A percentile compares a stretch with the other conserved stretches of the same genome.
Conservation (phyloP, 148 eudicot genomes). For the Cornus suecica region DNA sequence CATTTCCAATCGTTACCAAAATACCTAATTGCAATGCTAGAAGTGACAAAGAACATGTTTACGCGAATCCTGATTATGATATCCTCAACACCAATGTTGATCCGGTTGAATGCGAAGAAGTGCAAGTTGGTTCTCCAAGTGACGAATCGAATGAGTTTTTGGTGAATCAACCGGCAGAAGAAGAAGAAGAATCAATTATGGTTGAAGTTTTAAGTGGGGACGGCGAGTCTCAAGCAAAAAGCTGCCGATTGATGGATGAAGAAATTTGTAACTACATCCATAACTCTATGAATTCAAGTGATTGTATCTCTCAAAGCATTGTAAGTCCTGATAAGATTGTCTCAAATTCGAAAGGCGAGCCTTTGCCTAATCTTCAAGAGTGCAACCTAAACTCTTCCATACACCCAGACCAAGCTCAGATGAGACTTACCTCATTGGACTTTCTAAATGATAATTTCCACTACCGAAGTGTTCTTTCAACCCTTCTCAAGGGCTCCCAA, state of each 20-base stretch:
- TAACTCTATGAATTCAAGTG: slow-evolving; percentile 52
- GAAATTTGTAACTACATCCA: slow-evolving; percentile 30
- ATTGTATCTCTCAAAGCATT: slow-evolving; percentile 47
- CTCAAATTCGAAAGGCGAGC: slow-evolving; percentile 10
- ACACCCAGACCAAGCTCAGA: no score
- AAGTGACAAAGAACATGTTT: slow-evolving; percentile 4
- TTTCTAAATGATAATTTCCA: slow-evolving; percentile 34
- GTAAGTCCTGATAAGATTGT: slow-evolving; percentile 16
- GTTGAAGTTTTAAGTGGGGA: slow-evolving; percentile 27
- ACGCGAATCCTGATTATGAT: slow-evolving; percentile 14
- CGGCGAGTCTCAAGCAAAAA: slow-evolving; percentile 31
- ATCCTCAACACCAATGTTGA: slow-evolving; percentile 22
- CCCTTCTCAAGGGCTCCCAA: slow-evolving; percentile 49
- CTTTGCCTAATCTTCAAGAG: slow-evolving; percentile 18
- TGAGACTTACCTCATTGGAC: slow-evolving; percentile 9
- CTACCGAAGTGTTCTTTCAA: slow-evolving; percentile 48
- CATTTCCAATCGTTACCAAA: slow-evolving; percentile 14
- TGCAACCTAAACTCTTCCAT: no score
- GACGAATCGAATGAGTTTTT: slow-evolving; percentile 25
- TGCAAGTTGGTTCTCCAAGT: slow-evolving; percentile 30
- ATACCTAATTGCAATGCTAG: slow-evolving; percentile 16
- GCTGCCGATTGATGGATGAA: slow-evolving; percentile 43
- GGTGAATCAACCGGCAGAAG: slow-evolving; percentile 19
- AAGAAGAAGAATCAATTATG: slow-evolving; percentile 24
- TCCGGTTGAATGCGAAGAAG: slow-evolving; percentile 26